Evolutionary conservation across 441 rosid genomes (phyloP).

Genomic region (Pelargonium myrrhifolium): DNA sequence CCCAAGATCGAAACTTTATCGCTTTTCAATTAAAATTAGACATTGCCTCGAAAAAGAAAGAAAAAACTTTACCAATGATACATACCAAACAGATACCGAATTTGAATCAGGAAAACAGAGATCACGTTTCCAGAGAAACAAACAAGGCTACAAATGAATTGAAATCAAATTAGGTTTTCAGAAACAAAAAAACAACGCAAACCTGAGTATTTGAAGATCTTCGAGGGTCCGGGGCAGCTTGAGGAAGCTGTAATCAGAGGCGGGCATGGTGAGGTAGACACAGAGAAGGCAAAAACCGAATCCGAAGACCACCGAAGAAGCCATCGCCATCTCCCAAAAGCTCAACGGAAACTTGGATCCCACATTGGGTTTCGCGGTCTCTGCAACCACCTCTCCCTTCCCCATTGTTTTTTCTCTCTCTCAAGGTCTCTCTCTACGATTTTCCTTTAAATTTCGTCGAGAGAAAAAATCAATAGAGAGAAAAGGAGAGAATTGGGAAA

Average conservation of each 20-base stretch:
- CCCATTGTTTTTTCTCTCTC: not conserved
- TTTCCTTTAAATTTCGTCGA: too few species aligned
- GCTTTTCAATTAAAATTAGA: too few species aligned
- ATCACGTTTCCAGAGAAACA: not conserved
- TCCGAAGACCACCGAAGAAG: conserved; percentile 53
- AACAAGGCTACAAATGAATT: not conserved
- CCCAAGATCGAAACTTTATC: too few species aligned
- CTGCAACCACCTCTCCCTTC: not conserved
- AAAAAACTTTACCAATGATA: too few species aligned
- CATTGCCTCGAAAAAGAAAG: too few species aligned
- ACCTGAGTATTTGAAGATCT: conserved; percentile 72
- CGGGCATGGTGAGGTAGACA: conserved; percentile 73
- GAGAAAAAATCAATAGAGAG: too few species aligned
- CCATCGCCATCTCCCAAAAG: conserved; percentile 61
- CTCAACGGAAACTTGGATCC: not conserved
- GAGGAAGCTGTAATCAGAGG: conserved; percentile 59
- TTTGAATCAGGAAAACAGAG: too few species aligned
- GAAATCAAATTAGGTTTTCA: not conserved
- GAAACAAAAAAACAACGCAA: not conserved
- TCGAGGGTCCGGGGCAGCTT: conserved; percentile 77
- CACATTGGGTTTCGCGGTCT: not conserved
- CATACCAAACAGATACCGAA: too few species aligned
- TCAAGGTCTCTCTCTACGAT: not conserved
- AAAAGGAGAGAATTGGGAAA: too few species aligned
- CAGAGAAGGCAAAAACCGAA: conserved; percentile 61